Evolutionary conservation across 202 grass and related monocot species (phyloP).

Genomic region (Panicum hallii): DNA sequence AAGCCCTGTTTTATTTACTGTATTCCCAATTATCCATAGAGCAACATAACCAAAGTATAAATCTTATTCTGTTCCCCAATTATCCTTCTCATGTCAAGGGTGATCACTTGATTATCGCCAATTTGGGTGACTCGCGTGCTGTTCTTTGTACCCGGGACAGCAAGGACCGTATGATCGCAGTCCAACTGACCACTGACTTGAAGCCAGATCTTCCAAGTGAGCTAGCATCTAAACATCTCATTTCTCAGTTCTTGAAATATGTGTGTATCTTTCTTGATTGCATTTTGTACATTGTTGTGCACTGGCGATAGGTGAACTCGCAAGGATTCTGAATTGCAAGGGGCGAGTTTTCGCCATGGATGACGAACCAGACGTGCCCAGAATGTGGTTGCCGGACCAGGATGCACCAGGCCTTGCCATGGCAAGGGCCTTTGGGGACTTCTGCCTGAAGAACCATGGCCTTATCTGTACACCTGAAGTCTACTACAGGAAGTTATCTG

Average conservation of each 20-base stretch:
- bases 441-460: constrained; percentile 83
- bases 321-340: constrained; percentile 73
- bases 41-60: not conserved
- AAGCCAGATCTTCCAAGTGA: constrained; percentile 87
- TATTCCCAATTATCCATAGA: not conserved
- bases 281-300: constrained; percentile 6
- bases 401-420: constrained; percentile 90
- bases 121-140: constrained; percentile 86
- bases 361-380: constrained; percentile 75
- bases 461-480: constrained; percentile 82
- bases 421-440: constrained; percentile 92
- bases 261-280: not conserved
- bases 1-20: not conserved
- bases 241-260: not conserved
- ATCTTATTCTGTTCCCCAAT: not conserved
- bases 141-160: constrained; percentile 76
- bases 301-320: constrained; percentile 57
- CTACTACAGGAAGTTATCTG: constrained; percentile 65
- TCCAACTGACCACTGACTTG: constrained; percentile 82
- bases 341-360: constrained; percentile 86
- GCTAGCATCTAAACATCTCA: not conserved
- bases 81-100: constrained; percentile 51
- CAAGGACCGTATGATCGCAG: constrained; percentile 46
- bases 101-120: constrained; percentile 82
- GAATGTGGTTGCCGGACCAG: constrained; percentile 83